Evolutionary conservation across 805 yeast species (phyloP), one percentile per base, ranked within the genome.

Genomic region (Ascoidea tarda): DNA sequence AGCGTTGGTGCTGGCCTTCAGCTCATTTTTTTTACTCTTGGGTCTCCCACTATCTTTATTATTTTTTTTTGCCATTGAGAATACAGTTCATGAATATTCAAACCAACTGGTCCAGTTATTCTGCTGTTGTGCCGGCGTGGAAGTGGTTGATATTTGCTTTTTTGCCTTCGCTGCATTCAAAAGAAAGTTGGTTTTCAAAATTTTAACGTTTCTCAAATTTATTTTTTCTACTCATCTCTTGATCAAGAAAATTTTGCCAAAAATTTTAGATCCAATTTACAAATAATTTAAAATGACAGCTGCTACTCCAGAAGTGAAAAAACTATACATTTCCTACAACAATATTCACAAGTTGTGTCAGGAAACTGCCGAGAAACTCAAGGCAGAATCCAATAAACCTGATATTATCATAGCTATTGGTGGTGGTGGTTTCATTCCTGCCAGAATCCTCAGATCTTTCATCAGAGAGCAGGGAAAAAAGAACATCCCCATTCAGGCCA

Each of bases 311-410:
- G 63, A 55, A 28, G 56, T 60, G 16, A 74, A 75, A 45, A 79
- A 77, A 61, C 61, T 72, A 50, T 84, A 79, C 68, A 80, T 87
- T 58, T 81, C 90, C 21, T 87, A 87, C 75, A 83, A 87, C 70
- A 75, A 81, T 62, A 80, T 87, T 54, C 96, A 87, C 72, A 87
- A 87, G 71, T 74, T 84, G 55, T 87, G 95, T 65, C 87, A 84
- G 68, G 75, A 77, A 62, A 72, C 79, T 12, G 86, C 87, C 8
- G 72, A 65, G 46, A 66, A 70, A 51, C 73, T 83, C 60, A 67
- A 72, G 60, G 71, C 66, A 54, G 67, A 62, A 52, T 56, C 59
- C 48, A 67, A 65, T 56, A 69, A 70, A 47, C 74, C 79, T 46
- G 85, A 81, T 63, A 69, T 79, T 47, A 79, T 79, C 59, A 73